These are phyloP conservation scores for Spinellus fusiger DNA, from an alignment of 192 early-diverging fungal species.

Conservation along the genomic window DNA sequence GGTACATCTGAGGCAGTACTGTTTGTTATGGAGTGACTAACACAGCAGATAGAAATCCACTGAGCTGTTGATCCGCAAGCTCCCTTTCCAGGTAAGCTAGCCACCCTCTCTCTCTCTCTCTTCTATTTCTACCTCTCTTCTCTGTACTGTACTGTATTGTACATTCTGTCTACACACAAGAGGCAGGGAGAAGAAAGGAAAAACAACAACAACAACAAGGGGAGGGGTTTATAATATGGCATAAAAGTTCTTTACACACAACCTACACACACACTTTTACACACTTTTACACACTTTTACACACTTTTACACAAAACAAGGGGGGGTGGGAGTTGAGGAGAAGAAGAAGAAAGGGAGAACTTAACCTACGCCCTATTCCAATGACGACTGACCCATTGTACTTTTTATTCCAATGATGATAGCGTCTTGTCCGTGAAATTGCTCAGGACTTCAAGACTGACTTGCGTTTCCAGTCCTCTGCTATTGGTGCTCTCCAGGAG, in stretches of 20 bases:
- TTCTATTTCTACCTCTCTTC: too few relatives aligned
- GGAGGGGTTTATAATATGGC: too few relatives aligned
- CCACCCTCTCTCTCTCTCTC: too few relatives aligned
- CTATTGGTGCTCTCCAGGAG: conserved; percentile 99
- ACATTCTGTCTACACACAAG: too few relatives aligned
- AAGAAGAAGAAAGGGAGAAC: background rate
- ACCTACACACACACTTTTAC: too few relatives aligned
- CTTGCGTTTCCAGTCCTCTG: conserved; percentile 98
- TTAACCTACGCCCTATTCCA: background rate
- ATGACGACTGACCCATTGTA: background rate
- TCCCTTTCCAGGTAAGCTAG: conserved; percentile 78
- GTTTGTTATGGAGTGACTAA: conserved; percentile 1
- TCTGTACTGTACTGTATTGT: too few relatives aligned
- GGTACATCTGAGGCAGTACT: conserved; percentile 8
- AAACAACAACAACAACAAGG: too few relatives aligned
- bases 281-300: too few relatives aligned
- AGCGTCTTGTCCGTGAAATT: conserved; percentile 96
- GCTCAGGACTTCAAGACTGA: conserved; percentile 99
- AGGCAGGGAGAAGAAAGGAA: too few relatives aligned
- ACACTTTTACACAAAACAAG: background rate
- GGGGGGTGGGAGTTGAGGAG: background rate
- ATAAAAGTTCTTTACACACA: too few relatives aligned
- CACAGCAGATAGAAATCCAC: conserved; percentile 66
- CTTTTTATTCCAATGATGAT: background rate
- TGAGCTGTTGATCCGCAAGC: conserved; percentile 89